phyloP scores from a whole-genome alignment of 1,284 basidiomycete genomes.

The Papiliotrema laurentii region DNA sequence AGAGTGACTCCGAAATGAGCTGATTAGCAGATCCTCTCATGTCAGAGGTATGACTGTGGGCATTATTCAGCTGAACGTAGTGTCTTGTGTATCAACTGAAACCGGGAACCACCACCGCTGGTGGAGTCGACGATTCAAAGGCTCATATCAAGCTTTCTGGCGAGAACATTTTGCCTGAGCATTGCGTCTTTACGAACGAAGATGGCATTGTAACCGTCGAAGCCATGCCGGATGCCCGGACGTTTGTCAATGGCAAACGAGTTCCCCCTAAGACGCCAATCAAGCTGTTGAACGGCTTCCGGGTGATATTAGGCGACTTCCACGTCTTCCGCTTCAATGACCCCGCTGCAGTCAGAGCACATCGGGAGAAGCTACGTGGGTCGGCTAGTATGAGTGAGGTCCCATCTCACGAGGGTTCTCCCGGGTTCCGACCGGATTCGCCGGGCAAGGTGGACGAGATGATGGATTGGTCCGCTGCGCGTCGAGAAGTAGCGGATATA shows the following conservation, averaged over 20 bases:
- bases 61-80: conserved; percentile 15
- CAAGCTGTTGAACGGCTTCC: conserved; percentile 69
- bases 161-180: conserved; percentile 82
- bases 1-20: conserved; percentile 1
- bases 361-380: conserved; percentile 59
- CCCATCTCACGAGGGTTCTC: conserved; percentile 17
- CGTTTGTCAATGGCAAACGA: conserved; percentile 82
- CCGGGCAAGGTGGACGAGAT: conserved; percentile 53
- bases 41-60: conserved; percentile 30
- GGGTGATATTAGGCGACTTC: conserved; percentile 93
- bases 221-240: conserved; percentile 71
- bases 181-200: conserved; percentile 83
- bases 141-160: conserved; percentile 92
- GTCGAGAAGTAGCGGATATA: conserved; percentile 82
- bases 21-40: conserved; percentile 66
- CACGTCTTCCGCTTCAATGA: conserved; percentile 95
- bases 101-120: conserved; percentile 77
- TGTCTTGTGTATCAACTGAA: conserved; percentile 95
- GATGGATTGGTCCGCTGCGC: conserved; percentile 90
- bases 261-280: conserved; percentile 60
- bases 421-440: conserved; percentile 17
- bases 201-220: conserved; percentile 81
- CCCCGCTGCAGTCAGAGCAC: conserved; percentile 87
- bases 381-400: conserved; percentile 17
- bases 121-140: conserved; percentile 71